Percentiles rank a stretch among this genome's conserved stretches.
These are phyloP conservation scores for Parathielavia appendiculata DNA, from an alignment of 495 filamentous ascomycete genomes.

Conservation along the genomic window DNA sequence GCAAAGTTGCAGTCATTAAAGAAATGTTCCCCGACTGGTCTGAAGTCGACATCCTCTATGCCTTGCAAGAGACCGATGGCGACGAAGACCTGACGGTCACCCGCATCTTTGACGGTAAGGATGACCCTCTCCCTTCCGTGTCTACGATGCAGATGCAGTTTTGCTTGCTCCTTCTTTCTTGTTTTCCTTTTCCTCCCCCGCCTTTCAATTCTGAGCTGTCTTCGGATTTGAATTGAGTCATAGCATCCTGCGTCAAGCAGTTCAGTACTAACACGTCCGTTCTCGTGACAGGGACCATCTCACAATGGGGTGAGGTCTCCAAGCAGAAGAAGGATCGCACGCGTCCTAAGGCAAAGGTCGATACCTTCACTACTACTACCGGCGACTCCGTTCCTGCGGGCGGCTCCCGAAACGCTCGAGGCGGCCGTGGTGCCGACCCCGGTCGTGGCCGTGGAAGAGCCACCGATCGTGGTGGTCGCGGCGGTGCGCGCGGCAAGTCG, in stretches of 20 bases:
- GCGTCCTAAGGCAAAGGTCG: slow-evolving; percentile 78
- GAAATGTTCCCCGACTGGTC: slow-evolving; percentile 93
- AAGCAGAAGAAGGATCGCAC: slow-evolving; percentile 81
- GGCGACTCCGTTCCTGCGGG: slow-evolving; percentile 43
- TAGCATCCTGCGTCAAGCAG: not conserved
- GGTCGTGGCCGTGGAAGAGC: slow-evolving; percentile 67
- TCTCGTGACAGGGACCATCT: slow-evolving; percentile 63
- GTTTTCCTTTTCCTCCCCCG: not conserved
- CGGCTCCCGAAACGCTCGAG: slow-evolving; percentile 46
- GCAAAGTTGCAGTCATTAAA: slow-evolving; percentile 68
- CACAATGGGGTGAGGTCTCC: slow-evolving; percentile 94
- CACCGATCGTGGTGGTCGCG: slow-evolving; percentile 66
- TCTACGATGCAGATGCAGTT: not conserved
- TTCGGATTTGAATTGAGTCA: not conserved
- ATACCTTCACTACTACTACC: slow-evolving; percentile 48
- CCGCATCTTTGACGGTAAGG: slow-evolving; percentile 84
- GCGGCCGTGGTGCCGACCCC: slow-evolving; percentile 62
- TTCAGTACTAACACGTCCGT: slow-evolving; percentile 8
- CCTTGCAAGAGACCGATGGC: slow-evolving; percentile 85
- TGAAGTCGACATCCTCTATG: slow-evolving; percentile 84
- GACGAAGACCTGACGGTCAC: slow-evolving; percentile 79
- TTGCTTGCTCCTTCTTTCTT: not conserved
- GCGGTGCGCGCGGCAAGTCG: slow-evolving; percentile 50
- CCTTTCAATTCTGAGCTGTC: not conserved
- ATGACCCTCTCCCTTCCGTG: slow-evolving; percentile 6